Percentiles rank a stretch among this genome's conserved stretches.
These are phyloP conservation scores for Aspergillus amoenus DNA, from an alignment of 2,329 filamentous ascomycete species.

Conservation along the genomic window DNA sequence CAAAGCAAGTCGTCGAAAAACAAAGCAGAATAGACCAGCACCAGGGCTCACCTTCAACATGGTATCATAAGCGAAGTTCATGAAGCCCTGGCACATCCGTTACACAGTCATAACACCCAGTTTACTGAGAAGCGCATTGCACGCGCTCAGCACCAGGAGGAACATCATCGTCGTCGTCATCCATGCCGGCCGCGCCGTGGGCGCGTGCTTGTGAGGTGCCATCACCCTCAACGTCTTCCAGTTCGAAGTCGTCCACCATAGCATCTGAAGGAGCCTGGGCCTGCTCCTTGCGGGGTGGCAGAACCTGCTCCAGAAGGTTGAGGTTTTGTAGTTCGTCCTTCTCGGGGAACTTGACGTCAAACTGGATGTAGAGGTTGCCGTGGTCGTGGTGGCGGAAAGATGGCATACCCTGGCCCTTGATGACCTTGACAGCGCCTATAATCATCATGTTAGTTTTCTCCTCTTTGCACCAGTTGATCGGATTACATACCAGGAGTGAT, in stretches of 20 bases:
- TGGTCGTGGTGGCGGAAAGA: slow-evolving; percentile 91
- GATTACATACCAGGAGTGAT: slow-evolving; percentile 76
- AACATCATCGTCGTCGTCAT: slow-evolving; percentile 67
- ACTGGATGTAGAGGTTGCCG: slow-evolving; percentile 96
- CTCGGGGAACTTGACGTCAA: slow-evolving; percentile 95
- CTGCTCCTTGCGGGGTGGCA: slow-evolving; percentile 70
- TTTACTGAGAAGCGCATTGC: slow-evolving; percentile 54
- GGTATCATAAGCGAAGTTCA: slow-evolving; percentile 40
- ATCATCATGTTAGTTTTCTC: slow-evolving; percentile 12
- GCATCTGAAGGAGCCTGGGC: slow-evolving; percentile 72
- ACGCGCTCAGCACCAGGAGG: slow-evolving; percentile 50
- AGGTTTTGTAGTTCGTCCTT: slow-evolving; percentile 69
- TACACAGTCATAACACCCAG: slow-evolving; percentile 10
- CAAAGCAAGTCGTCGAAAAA: slow-evolving; percentile 31
- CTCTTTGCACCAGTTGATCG: not conserved
- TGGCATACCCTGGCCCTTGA: slow-evolving; percentile 97
- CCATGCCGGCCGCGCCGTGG: slow-evolving; percentile 64
- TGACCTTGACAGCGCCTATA: slow-evolving; percentile 83
- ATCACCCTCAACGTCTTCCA: slow-evolving; percentile 78
- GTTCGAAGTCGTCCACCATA: slow-evolving; percentile 85
- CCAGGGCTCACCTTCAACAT: slow-evolving; percentile 27
- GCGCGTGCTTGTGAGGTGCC: slow-evolving; percentile 64
- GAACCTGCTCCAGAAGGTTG: slow-evolving; percentile 74
- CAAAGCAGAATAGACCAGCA: slow-evolving; percentile 22
- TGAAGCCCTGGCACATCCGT: slow-evolving; percentile 26